Percentiles rank a stretch among this genome's conserved stretches.
Conservation (phyloP, 2,329 filamentous ascomycete genomes). For the Nemania sp. region DNA sequence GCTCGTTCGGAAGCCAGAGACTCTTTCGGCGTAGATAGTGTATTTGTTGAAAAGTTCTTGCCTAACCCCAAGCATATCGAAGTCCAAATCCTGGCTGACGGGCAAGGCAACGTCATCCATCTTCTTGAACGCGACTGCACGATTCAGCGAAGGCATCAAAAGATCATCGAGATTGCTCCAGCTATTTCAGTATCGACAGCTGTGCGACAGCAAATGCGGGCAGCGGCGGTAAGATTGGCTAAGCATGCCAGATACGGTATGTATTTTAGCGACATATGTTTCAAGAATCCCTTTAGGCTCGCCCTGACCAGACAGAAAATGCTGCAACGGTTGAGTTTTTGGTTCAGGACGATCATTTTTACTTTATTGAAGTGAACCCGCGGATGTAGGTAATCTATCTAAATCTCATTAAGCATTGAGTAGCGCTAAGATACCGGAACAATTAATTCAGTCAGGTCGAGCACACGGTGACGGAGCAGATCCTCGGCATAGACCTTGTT, state of each 20-base stretch:
- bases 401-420: too few relatives aligned
- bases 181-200: neutral
- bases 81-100: neutral
- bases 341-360: neutral
- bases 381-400: neutral
- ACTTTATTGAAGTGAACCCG: constrained; percentile 2
- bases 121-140: neutral
- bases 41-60: neutral
- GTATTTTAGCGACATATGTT: neutral
- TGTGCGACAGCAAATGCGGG: neutral
- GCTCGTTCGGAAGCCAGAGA: constrained; percentile 1
- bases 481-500: neutral
- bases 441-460: constrained; percentile 1
- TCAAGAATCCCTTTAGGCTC: too few relatives aligned
- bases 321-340: constrained; percentile 5
- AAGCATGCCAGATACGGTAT: constrained; percentile 1
- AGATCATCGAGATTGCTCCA: constrained; percentile 1
- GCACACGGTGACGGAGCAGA: constrained; percentile 6
- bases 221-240: neutral
- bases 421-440: too few relatives aligned
- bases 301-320: constrained; percentile 2
- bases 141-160: neutral
- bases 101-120: neutral
- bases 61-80: constrained; percentile 6
- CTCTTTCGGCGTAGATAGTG: neutral